These are phyloP conservation scores for Trichoderma guizhouense DNA, from an alignment of 2,329 filamentous ascomycete genomes.

Conservation along the genomic window DNA sequence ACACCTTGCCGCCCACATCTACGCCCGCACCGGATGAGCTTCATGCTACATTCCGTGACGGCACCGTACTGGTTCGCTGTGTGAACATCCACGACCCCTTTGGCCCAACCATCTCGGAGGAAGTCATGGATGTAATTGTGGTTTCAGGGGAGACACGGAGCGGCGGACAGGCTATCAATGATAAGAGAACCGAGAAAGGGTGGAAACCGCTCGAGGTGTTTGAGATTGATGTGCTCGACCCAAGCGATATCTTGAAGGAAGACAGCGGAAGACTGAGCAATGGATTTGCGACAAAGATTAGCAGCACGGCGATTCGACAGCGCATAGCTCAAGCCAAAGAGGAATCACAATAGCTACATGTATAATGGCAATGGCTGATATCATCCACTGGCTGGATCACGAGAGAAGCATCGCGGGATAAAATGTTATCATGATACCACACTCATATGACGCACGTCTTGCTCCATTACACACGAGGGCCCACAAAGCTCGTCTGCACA, in stretches of 20 bases:
- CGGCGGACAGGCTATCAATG: slow-evolving; percentile 82
- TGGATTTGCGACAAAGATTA: slow-evolving; percentile 78
- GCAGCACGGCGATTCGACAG: slow-evolving; percentile 78
- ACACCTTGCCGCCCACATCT: neutral
- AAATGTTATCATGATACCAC: neutral
- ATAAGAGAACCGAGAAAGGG: slow-evolving; percentile 70
- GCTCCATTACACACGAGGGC: neutral
- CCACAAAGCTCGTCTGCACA: neutral
- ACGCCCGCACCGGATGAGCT: slow-evolving; percentile 28
- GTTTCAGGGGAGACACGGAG: slow-evolving; percentile 84
- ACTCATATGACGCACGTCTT: neutral
- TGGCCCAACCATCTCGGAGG: slow-evolving; percentile 83
- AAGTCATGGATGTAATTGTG: slow-evolving; percentile 74
- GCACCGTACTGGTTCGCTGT: slow-evolving; percentile 66
- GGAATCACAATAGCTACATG: neutral
- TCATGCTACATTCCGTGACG: slow-evolving; percentile 54
- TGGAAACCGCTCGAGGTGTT: slow-evolving; percentile 77
- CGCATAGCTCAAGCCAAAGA: slow-evolving; percentile 38
- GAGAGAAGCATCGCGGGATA: neutral
- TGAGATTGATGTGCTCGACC: slow-evolving; percentile 84
- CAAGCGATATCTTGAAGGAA: slow-evolving; percentile 43
- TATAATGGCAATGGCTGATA: neutral
- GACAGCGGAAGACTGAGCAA: slow-evolving; percentile 38
- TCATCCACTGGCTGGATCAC: neutral
- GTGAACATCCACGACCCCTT: slow-evolving; percentile 84